Evolutionary conservation across 208 protist genomes (phyloP), one percentile per base, ranked within the genome.

Genomic region (Leishmania guyanensis): DNA sequence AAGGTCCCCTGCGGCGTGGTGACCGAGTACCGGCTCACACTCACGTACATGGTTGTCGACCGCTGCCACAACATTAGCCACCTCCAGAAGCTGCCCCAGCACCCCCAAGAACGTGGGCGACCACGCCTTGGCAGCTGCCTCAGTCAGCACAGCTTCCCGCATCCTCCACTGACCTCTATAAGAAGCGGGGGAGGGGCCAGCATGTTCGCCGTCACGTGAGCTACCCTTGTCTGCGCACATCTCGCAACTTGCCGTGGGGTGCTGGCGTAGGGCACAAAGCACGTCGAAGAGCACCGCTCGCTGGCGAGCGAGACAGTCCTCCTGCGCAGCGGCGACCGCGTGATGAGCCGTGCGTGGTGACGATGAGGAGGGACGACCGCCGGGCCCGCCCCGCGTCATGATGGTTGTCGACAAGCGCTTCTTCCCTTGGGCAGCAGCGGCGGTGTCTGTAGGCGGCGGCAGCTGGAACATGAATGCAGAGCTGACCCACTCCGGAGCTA

Each of bases 261-360:
- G 79, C 79, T 93, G 90, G 0, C 86, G 85, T 56, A 96, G 62
- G 0, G 92, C 90, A 71, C 89, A 94, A 36, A 96, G 83, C 1
- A 85, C 89, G 56, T 96, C 92, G 77, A 91, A 90, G 48, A 96
- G 80, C 26, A 95, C 65, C 58, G 81, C 81, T 0, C 80, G 78
- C 77, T 86, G 79, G 12, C 78, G 78, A 14, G 78, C 71, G 33
- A 62, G 36, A 48, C 56, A 29, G 36, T 64, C 26, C 53, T 36
- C 26, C 8, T 48, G 65, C 48, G n/a, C n/a, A 29, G 66, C 53
- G 51, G 43, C 43, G n/a, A 16, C 54, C 22, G 43, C 58, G n/a
- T 66, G 3, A 72, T 39, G 39, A 29, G 58, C 81, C 39, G 64
- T 76, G 50, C 6, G 10, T 53, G 39, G 72, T 22, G 26, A 50